Evolutionary conservation across 768 basidiomycete genomes (phyloP).

Genomic region (Lanmaoa rubissima): DNA sequence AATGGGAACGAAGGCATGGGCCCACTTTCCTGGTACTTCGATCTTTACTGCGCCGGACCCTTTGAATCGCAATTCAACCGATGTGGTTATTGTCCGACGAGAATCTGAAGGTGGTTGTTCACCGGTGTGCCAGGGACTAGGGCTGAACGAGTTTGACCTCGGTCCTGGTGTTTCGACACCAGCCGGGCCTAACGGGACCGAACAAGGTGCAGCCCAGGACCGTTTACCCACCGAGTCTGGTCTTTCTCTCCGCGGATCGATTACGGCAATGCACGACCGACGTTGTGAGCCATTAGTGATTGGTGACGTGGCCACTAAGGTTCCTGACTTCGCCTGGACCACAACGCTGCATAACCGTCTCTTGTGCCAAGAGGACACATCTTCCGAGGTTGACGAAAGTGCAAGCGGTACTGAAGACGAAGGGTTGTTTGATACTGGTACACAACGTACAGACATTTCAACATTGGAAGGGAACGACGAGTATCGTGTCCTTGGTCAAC

Average conservation of each 20-base stretch:
- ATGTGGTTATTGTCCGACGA: neutral
- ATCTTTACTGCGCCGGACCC: neutral
- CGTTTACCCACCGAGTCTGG: neutral
- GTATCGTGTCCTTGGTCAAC: neutral
- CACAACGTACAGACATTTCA: neutral
- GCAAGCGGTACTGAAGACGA: neutral
- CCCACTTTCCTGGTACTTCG: neutral
- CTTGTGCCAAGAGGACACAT: neutral
- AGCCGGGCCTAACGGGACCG: neutral
- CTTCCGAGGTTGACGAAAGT: neutral
- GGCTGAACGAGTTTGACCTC: neutral
- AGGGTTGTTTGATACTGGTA: neutral
- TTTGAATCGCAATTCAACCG: neutral
- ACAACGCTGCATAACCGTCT: neutral
- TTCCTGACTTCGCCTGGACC: neutral
- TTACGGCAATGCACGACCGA: neutral
- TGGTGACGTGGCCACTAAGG: neutral
- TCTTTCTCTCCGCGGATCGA: neutral
- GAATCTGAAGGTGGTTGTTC: neutral
- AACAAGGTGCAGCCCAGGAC: neutral
- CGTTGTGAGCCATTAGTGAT: neutral
- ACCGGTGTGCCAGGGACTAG: neutral
- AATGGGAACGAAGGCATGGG: neutral
- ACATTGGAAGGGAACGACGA: neutral
- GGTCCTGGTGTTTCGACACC: neutral